Evolutionary conservation across 352 stramenopile species (phyloP).

Genomic region (Phytophthora fragariaefolia): DNA sequence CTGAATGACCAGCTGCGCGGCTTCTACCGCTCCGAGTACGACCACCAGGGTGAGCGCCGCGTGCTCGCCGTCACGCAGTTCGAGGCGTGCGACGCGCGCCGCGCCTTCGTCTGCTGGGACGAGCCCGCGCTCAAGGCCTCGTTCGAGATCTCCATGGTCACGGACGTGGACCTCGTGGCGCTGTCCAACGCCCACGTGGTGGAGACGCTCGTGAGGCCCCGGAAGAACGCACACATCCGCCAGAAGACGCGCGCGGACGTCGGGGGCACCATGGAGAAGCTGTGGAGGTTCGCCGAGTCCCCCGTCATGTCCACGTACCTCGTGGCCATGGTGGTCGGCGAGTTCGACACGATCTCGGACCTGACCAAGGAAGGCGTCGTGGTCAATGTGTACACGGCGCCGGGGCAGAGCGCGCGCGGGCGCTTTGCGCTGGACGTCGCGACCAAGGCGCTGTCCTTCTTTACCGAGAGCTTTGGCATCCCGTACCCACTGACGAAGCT

Average conservation of each 20-base stretch:
- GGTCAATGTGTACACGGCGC: constrained; percentile 96
- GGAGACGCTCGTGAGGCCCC: constrained; percentile 68
- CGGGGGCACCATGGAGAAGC: constrained; percentile 51
- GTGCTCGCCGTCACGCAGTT: constrained; percentile 94
- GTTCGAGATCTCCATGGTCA: constrained; percentile 94
- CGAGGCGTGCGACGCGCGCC: constrained; percentile 86
- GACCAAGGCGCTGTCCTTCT: constrained; percentile 72
- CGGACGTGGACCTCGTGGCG: constrained; percentile 90
- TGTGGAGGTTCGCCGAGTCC: constrained; percentile 92
- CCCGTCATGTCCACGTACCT: constrained; percentile 99
- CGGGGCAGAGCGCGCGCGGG: constrained; percentile 90
- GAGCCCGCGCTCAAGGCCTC: constrained; percentile 96
- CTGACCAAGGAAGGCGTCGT: constrained; percentile 91
- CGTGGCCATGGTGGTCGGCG: constrained; percentile 94
- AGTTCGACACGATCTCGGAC: constrained; percentile 96
- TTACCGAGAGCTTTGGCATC: constrained; percentile 76
- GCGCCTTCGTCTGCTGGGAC: constrained; percentile 98
- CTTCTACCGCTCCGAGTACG: constrained; percentile 96
- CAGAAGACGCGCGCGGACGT: constrained; percentile 49
- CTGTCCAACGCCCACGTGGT: constrained; percentile 97
- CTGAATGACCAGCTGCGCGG: constrained; percentile 95
- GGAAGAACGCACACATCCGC: constrained; percentile 65
- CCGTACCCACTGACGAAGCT: constrained; percentile 98
- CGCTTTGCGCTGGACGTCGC: constrained; percentile 90
- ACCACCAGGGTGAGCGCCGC: constrained; percentile 90